Percentiles rank a stretch among this genome's conserved stretches.
Evolutionary conservation across 2,329 filamentous ascomycete species (phyloP).

Genomic region (Cladophialophora carrionii): DNA sequence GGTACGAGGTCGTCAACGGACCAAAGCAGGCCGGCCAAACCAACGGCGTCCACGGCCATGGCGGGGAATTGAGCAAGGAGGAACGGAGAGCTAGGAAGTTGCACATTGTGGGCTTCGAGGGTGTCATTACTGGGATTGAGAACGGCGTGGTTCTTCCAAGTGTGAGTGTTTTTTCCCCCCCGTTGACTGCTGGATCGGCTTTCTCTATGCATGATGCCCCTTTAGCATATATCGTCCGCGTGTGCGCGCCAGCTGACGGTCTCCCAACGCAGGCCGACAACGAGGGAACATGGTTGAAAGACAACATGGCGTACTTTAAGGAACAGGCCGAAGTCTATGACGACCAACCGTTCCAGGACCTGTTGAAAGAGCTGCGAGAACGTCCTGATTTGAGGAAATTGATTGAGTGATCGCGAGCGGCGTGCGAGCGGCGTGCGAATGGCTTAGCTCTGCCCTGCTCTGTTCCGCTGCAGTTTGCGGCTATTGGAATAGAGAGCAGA

Average conservation of each 20-base stretch:
- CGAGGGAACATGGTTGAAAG: conserved; percentile 36
- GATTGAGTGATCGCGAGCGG: background rate
- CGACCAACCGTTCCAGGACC: conserved; percentile 30
- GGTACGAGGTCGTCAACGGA: conserved; percentile 34
- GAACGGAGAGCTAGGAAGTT: conserved; percentile 30
- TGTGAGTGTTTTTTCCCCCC: conserved; percentile 26
- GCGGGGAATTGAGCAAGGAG: conserved; percentile 11
- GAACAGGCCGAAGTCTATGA: conserved; percentile 26
- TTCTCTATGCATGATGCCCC: background rate
- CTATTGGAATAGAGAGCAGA: too few relatives aligned
- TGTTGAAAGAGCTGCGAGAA: conserved; percentile 27
- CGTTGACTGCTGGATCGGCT: background rate
- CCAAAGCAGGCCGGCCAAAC: background rate
- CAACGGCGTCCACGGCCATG: background rate
- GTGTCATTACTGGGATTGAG: conserved; percentile 33
- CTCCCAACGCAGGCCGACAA: conserved; percentile 26
- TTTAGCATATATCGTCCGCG: too few relatives aligned
- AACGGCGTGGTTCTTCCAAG: conserved; percentile 34
- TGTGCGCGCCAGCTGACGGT: background rate
- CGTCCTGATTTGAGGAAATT: conserved; percentile 28
- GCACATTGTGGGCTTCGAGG: conserved; percentile 29
- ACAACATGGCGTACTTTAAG: conserved; percentile 35
- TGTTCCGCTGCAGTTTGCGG: too few relatives aligned
- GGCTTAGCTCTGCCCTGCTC: too few relatives aligned
- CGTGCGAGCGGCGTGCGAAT: background rate